Evolutionary conservation across 2,329 filamentous ascomycete genomes (phyloP), one percentile per base, ranked within the genome.

Genomic region (Calonectria montana): DNA sequence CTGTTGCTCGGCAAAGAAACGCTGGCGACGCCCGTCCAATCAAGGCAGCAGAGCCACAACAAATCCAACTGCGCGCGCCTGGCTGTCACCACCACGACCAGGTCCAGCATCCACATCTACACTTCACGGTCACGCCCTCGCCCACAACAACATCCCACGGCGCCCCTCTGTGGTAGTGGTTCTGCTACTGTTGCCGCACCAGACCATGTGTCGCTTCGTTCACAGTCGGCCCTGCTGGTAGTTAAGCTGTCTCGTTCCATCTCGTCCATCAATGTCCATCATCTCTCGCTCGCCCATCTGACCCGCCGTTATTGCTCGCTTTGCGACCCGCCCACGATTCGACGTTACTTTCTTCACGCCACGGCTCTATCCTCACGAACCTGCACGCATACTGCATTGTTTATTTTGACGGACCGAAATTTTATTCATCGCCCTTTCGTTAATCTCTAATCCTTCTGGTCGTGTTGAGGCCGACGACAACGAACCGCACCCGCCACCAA

Each of bases 1-100:
- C 72, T 41, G 79, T 80, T 80, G 79, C 79, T 74, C 69, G 75
- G 75, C 73, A 76, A 70, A 72, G 31, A 66, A 39, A 53, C 59
- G 53, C 45, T 70, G 67, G 67, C 47, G 37, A 63, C 70, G 68
- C 57, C 57, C 53, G 45, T 55, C 70, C 70, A 73, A 73, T 73
- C 67, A 73, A 65, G 63, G 66, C 74, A 71, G 57, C 69, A 76
- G 75, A 73, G 70, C 67, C 69, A 73, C 73, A 74, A 74, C 75
- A 76, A 74, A 39, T 57, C n/a, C 31, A 39, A 45, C 13, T 55
- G 70, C 76, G 76, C 75, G 76, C 76, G 76, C 76, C 75, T 77
- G 73, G 67, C 57, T 66, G 71, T 75, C 71, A 77, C 74, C 57
- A 77, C 75, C 68, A 62, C 68, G 37, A 64, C 69, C 63, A 64